Percentiles rank a stretch among this genome's conserved stretches.
Evolutionary conservation across 2,329 filamentous ascomycete genomes (phyloP).

Genomic region (Talaromyces islandicus): DNA sequence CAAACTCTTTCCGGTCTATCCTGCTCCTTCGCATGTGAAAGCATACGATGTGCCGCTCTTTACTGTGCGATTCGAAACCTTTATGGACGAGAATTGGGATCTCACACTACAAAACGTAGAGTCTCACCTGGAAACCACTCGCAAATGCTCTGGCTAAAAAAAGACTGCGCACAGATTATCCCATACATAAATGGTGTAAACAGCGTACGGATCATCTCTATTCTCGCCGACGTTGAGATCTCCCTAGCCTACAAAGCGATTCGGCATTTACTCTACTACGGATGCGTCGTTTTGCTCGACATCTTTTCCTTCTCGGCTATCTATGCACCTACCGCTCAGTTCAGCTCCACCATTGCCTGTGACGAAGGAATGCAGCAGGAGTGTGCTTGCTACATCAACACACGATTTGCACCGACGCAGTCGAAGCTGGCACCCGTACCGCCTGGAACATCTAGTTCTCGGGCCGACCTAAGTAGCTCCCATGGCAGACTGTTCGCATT

Average conservation of each 20-base stretch:
- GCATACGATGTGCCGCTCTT: constrained; percentile 87
- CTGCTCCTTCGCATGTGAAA: constrained; percentile 68
- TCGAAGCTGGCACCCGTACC: constrained; percentile 4
- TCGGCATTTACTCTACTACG: constrained; percentile 87
- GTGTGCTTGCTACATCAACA: constrained; percentile 76
- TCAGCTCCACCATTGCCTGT: constrained; percentile 67
- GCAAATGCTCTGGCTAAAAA: background rate
- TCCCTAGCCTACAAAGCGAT: constrained; percentile 80
- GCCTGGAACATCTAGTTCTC: background rate
- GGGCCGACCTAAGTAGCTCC: background rate
- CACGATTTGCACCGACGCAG: constrained; percentile 35
- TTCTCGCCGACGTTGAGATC: constrained; percentile 77
- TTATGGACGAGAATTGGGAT: constrained; percentile 52
- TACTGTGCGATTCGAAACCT: constrained; percentile 50
- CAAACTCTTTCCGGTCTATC: constrained; percentile 84
- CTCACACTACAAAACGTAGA: constrained; percentile 45
- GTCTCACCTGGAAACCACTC: background rate
- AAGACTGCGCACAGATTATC: constrained; percentile 52
- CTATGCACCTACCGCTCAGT: constrained; percentile 75
- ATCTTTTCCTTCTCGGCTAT: constrained; percentile 92
- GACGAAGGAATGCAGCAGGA: constrained; percentile 78
- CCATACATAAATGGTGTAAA: constrained; percentile 86
- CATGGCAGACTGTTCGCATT: constrained; percentile 13
- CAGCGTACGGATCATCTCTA: constrained; percentile 79
- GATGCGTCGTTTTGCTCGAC: constrained; percentile 82